These are phyloP conservation scores for Magnusiomyces clavatus DNA, from an alignment of 1,139 yeast genomes.

Conservation along the genomic window DNA sequence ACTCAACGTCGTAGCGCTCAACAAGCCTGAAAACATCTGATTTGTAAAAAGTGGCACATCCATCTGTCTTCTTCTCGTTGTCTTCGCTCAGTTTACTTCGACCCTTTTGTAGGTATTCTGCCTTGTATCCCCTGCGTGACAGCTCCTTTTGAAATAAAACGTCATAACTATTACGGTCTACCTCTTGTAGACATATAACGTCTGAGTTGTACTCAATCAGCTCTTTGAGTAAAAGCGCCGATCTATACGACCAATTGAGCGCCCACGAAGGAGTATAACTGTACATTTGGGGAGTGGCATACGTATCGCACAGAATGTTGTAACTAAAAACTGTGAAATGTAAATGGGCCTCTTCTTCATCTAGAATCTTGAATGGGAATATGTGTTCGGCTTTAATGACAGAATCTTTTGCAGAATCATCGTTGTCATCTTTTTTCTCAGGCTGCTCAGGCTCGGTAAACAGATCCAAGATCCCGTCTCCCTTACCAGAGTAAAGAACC, in stretches of 20 bases:
- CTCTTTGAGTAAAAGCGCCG: conserved; percentile 65
- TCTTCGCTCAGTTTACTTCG: conserved; percentile 82
- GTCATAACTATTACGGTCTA: conserved; percentile 77
- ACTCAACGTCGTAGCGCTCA: conserved; percentile 73
- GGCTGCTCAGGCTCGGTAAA: no score
- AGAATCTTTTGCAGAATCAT: conserved; percentile 20
- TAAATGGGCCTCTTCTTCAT: conserved; percentile 15
- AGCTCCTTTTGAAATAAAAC: conserved; percentile 79
- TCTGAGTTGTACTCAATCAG: conserved; percentile 60
- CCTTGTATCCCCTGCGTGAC: conserved; percentile 68
- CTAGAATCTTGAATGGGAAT: neutral
- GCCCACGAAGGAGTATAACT: conserved; percentile 98
- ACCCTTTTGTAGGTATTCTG: conserved; percentile 77
- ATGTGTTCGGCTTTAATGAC: conserved; percentile 18
- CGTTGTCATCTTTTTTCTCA: neutral
- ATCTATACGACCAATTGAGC: conserved; percentile 86
- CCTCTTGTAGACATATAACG: conserved; percentile 88
- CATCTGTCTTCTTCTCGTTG: conserved; percentile 89
- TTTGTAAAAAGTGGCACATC: conserved; percentile 88
- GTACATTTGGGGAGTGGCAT: conserved; percentile 87
- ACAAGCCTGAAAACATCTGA: conserved; percentile 58
- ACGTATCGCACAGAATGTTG: conserved; percentile 90
- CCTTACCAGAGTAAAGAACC: neutral
- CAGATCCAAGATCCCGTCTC: no score
- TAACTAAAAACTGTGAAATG: conserved; percentile 73